Conservation (phyloP, 2,329 filamentous ascomycete species). For the Ceratocystis smalleyi region DNA sequence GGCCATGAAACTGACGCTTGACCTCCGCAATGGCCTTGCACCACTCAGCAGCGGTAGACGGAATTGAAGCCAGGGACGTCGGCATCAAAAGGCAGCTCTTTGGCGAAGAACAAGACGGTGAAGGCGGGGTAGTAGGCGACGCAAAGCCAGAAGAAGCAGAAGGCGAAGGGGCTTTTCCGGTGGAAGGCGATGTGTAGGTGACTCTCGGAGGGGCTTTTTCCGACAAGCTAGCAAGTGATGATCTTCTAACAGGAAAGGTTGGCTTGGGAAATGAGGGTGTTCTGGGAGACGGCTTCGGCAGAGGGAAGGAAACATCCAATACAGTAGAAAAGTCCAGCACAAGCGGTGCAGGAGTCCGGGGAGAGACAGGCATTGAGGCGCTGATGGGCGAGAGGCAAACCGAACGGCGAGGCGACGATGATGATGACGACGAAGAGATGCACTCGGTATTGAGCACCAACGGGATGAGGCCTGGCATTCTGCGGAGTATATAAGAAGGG, state of each 20-base stretch:
- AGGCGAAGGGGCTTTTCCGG: background rate
- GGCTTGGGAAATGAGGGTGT: conserved; percentile 1
- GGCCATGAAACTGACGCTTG: conserved; percentile 37
- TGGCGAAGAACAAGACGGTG: conserved; percentile 1
- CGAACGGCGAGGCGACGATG: conserved; percentile 16
- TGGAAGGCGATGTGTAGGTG: conserved; percentile 13
- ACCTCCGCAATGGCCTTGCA: conserved; percentile 35
- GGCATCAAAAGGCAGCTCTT: conserved; percentile 9
- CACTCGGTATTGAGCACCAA: conserved; percentile 21
- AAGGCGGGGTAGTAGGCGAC: background rate
- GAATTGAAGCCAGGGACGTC: conserved; percentile 23
- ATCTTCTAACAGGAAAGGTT: conserved; percentile 5
- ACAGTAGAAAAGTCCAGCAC: conserved; percentile 13
- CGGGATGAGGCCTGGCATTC: conserved; percentile 24
- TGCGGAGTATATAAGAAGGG: conserved; percentile 2
- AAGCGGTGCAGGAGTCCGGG: background rate
- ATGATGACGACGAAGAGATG: conserved; percentile 16
- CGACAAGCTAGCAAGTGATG: conserved; percentile 8
- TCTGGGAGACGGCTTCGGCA: conserved; percentile 14
- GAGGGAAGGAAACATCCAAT: conserved; percentile 14
- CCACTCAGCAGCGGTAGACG: conserved; percentile 36
- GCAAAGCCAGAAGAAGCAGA: background rate
- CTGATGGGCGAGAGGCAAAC: conserved; percentile 15
- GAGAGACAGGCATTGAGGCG: conserved; percentile 13
- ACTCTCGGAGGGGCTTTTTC: conserved; percentile 22